phyloP scores from a whole-genome alignment of 129 eudicot species.

The Saussurea involucrata region DNA sequence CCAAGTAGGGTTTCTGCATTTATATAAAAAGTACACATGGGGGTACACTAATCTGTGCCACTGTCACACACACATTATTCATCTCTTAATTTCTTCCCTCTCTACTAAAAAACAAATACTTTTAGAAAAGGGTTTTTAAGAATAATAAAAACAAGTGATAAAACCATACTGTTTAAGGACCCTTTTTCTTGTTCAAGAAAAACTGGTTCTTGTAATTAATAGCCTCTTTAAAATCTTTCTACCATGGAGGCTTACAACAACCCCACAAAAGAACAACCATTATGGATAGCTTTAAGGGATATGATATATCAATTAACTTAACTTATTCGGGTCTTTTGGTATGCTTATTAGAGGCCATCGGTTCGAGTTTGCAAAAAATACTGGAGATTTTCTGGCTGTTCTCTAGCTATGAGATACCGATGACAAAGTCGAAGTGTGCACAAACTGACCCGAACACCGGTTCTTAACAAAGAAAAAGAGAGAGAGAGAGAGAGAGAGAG shows the following conservation, averaged over 20 bases:
- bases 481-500: too few relatives aligned
- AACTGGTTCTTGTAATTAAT: background rate
- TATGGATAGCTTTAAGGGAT: background rate
- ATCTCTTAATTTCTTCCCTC: background rate
- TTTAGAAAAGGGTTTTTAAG: background rate
- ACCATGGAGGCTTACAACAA: background rate
- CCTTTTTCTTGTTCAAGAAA: too few relatives aligned
- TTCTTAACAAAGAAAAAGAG: too few relatives aligned
- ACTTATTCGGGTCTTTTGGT: too few relatives aligned
- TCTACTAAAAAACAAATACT: background rate
- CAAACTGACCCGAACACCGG: too few relatives aligned
- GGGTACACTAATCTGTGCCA: slow-evolving; percentile 5
- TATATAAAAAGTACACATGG: slow-evolving; percentile 12
- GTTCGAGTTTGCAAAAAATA: too few relatives aligned
- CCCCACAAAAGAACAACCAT: background rate
- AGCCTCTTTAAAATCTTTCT: background rate
- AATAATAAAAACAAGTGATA: background rate
- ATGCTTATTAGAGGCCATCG: too few relatives aligned
- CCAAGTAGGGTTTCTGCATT: slow-evolving; percentile 12
- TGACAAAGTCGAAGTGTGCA: too few relatives aligned
- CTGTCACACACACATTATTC: background rate
- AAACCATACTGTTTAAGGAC: too few relatives aligned
- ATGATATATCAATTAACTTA: too few relatives aligned
- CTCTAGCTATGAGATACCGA: too few relatives aligned
- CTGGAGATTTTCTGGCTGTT: too few relatives aligned